A percentile compares a stretch with the other conserved stretches of the same genome.
Conservation (phyloP, 75 land plant genomes). For the Picea glauca region DNA sequence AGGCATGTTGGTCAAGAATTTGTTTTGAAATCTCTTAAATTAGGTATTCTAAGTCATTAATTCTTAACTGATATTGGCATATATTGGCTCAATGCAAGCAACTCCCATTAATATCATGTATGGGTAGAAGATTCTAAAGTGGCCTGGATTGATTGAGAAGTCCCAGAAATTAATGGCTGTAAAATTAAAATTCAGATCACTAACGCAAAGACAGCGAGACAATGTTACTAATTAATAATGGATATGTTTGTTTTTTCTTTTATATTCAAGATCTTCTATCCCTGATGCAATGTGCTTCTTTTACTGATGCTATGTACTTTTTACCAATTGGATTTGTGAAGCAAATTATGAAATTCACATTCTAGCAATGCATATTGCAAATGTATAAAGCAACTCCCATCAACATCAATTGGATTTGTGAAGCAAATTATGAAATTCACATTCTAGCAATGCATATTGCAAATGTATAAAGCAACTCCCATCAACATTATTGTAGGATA, state of each 20-base stretch:
- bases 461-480: background rate
- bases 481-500: too few species aligned
- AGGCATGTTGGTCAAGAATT: too few species aligned
- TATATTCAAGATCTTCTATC: background rate
- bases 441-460: background rate
- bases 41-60: background rate
- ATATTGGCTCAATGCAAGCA: slow-evolving; percentile 43
- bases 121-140: slow-evolving; percentile 88
- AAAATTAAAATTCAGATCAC: slow-evolving; percentile 46
- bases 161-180: slow-evolving; percentile 65
- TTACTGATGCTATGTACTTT: too few species aligned
- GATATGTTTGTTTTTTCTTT: background rate
- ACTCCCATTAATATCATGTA: slow-evolving; percentile 56
- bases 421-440: background rate
- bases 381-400: background rate
- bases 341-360: background rate
- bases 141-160: slow-evolving; percentile 92
- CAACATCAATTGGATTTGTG: background rate
- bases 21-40: too few species aligned
- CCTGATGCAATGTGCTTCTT: background rate
- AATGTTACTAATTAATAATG: background rate
- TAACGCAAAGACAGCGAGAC: slow-evolving; percentile 63
- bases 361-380: background rate
- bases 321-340: background rate
- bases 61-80: background rate